phyloP scores from a whole-genome alignment of 106 monocot genomes.

The Cymbidium sinense region DNA sequence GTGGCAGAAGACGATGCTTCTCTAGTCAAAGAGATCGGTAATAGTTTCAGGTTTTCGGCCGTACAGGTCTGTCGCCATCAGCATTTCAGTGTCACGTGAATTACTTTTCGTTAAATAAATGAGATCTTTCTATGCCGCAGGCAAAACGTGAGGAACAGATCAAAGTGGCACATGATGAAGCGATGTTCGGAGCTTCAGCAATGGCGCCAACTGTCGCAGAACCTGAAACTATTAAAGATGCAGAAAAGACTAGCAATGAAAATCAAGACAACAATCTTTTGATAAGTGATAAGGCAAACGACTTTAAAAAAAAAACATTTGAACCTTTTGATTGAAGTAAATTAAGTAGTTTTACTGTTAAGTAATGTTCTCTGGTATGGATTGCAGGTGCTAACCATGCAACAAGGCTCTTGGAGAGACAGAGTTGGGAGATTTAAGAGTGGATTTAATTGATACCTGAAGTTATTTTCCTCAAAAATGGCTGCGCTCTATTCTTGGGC shows the following conservation, averaged over 20 bases:
- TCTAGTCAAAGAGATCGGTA: constrained; percentile 66
- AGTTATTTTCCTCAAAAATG: not conserved
- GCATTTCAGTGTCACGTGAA: not conserved
- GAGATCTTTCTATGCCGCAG: constrained; percentile 21
- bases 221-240: constrained; percentile 9
- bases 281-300: constrained; percentile 58
- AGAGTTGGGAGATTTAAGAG: constrained; percentile 37
- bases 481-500: too few species aligned
- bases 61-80: constrained; percentile 41
- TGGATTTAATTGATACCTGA: constrained; percentile 3
- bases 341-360: not conserved
- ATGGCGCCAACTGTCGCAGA: constrained; percentile 12
- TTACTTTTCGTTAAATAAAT: not conserved
- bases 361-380: not conserved
- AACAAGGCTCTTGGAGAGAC: constrained; percentile 90
- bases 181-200: constrained; percentile 81
- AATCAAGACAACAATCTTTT: constrained; percentile 18
- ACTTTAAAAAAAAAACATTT: not conserved
- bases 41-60: constrained; percentile 78
- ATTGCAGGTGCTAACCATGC: constrained; percentile 54
- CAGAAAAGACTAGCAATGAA: constrained; percentile 11
- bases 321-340: not conserved
- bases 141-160: constrained; percentile 75
- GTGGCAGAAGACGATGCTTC: constrained; percentile 80
- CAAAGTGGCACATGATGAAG: constrained; percentile 82